Conservation (phyloP, 1,284 basidiomycete species). For the Ceratobasidium sp. region DNA sequence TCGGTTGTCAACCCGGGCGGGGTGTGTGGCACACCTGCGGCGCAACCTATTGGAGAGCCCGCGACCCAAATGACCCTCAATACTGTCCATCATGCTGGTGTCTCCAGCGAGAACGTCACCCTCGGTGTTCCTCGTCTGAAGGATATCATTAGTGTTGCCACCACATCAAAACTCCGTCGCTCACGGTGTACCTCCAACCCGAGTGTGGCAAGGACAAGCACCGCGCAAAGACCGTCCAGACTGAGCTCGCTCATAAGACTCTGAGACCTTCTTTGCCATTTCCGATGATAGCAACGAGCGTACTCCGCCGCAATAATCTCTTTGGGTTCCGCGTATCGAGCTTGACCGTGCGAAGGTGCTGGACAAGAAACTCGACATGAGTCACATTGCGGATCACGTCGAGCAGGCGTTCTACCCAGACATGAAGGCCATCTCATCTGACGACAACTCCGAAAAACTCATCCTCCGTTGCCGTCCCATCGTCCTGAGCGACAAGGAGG, state of each 20-base stretch:
- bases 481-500: conserved; percentile 90
- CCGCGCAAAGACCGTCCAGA: conserved; percentile 88
- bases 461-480: conserved; percentile 97
- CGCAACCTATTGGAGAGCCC: conserved; percentile 99
- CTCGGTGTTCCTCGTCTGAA: conserved; percentile 98
- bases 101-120: conserved; percentile 97
- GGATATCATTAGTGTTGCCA: conserved; percentile 99
- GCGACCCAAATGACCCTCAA: conserved; percentile 99
- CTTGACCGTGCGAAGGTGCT: conserved; percentile 98
- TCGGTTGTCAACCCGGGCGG: conserved; percentile 94
- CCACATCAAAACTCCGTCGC: conserved; percentile 97
- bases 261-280: conserved; percentile 99
- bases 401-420: conserved; percentile 96
- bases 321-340: conserved; percentile 97
- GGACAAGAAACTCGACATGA: conserved; percentile 96
- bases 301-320: conserved; percentile 92
- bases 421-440: conserved; percentile 97
- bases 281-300: conserved; percentile 96
- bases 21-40: conserved; percentile 98
- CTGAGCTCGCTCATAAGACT: conserved; percentile 94
- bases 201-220: conserved; percentile 73
- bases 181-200: conserved; percentile 88
- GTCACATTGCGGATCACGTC: conserved; percentile 93
- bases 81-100: conserved; percentile 99
- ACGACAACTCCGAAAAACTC: conserved; percentile 98